Evolutionary conservation across 306 rosid genomes (phyloP).

Genomic region (Datisca glomerata): DNA sequence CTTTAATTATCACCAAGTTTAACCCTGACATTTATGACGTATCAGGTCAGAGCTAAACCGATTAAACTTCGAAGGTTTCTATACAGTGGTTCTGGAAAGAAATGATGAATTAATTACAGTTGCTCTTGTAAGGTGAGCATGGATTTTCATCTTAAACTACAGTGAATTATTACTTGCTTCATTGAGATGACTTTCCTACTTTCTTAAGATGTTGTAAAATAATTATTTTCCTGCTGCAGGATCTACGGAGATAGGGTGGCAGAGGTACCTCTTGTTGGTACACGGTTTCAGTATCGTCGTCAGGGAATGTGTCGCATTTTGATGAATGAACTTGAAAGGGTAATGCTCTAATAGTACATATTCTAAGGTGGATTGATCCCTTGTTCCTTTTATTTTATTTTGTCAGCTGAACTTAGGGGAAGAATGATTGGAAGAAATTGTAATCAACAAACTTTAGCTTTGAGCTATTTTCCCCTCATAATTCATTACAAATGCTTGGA

Average conservation of each 20-base stretch:
- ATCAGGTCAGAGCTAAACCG: constrained; percentile 71
- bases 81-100: constrained; percentile 57
- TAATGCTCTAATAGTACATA: no score
- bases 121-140: constrained; percentile 65
- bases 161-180: constrained; percentile 1
- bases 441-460: no score
- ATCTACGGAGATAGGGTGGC: constrained; percentile 68
- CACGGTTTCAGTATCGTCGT: constrained; percentile 65
- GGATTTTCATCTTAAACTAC: constrained; percentile 9
- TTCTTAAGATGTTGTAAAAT: constrained; percentile 5
- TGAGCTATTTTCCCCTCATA: no score
- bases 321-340: constrained; percentile 84
- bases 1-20: neutral
- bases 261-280: constrained; percentile 77
- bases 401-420: no score
- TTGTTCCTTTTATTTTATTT: neutral
- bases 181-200: constrained; percentile 5
- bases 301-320: constrained; percentile 79
- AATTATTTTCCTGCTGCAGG: constrained; percentile 30
- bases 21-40: constrained; percentile 7
- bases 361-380: no score
- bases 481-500: no score
- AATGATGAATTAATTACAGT: constrained; percentile 67
- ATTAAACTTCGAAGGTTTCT: constrained; percentile 69
- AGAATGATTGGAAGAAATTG: no score